A percentile compares a stretch with the other conserved stretches of the same genome.
These are phyloP conservation scores for Aureobasidium melanogenum DNA, from an alignment of 2,329 filamentous ascomycete species.

Conservation along the genomic window DNA sequence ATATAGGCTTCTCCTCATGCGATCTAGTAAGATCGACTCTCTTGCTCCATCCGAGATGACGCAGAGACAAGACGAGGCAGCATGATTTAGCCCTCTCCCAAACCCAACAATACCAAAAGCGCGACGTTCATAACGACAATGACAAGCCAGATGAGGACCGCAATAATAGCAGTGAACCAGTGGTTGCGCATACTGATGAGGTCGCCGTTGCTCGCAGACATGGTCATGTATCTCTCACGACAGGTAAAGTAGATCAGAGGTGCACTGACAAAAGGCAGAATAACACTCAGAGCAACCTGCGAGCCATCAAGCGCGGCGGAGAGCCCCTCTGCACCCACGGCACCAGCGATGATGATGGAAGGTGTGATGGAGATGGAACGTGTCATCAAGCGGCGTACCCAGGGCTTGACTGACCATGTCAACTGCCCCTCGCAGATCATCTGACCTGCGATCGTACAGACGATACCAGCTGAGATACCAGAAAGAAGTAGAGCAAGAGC, in stretches of 20 bases:
- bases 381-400: conserved; percentile 70
- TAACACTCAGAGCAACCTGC: conserved; percentile 70
- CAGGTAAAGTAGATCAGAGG: conserved; percentile 82
- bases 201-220: conserved; percentile 2
- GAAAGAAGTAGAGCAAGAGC: conserved; percentile 72
- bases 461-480: conserved; percentile 72
- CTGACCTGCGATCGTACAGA: conserved; percentile 83
- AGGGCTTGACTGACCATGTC: conserved; percentile 64
- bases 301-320: conserved; percentile 63
- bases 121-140: conserved; percentile 75
- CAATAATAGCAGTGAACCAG: conserved; percentile 53
- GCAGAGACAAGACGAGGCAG: not conserved
- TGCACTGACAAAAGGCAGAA: conserved; percentile 73
- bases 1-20: not conserved
- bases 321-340: conserved; percentile 63
- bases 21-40: not conserved
- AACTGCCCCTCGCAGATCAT: conserved; percentile 82
- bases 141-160: conserved; percentile 59
- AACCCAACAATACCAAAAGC: conserved; percentile 54
- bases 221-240: conserved; percentile 70
- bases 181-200: conserved; percentile 59
- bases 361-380: conserved; percentile 73
- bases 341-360: conserved; percentile 72
- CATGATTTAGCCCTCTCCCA: conserved; percentile 34
- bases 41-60: no score